Conservation (phyloP, 768 basidiomycete genomes). For the Tephrocybe sp. region DNA sequence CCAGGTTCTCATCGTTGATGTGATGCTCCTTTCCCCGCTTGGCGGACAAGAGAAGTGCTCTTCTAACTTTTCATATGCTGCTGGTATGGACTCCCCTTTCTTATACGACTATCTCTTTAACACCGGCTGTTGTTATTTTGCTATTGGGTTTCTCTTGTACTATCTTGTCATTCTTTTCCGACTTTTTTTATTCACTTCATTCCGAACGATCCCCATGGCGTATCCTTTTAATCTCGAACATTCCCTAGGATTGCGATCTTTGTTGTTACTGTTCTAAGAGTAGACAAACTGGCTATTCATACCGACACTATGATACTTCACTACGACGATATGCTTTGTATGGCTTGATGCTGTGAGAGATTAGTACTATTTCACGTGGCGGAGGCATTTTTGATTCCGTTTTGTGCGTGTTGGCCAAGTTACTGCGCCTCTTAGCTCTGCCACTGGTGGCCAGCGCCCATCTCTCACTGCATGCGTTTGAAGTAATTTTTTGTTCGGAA, state of each 20-base stretch:
- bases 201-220: slow-evolving; percentile 4
- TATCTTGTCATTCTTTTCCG: slow-evolving; percentile 7
- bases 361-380: slow-evolving; percentile 1
- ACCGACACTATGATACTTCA: slow-evolving; percentile 8
- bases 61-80: slow-evolving; percentile 6
- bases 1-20: slow-evolving; percentile 55
- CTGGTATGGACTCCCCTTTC: slow-evolving; percentile 12
- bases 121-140: slow-evolving; percentile 7
- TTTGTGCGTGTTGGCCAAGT: too few species aligned
- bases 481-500: background rate
- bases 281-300: slow-evolving; percentile 8
- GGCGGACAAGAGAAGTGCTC: background rate
- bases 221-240: slow-evolving; percentile 8
- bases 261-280: slow-evolving; percentile 9
- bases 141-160: slow-evolving; percentile 18
- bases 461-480: background rate
- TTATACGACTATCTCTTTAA: slow-evolving; percentile 3
- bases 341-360: background rate
- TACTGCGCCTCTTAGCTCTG: too few species aligned
- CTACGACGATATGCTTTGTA: background rate
- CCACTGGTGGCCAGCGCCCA: too few species aligned
- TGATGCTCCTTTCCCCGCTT: background rate
- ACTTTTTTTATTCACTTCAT: slow-evolving; percentile 12
- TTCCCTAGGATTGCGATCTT: slow-evolving; percentile 8
- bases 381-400: slow-evolving; percentile 1